Conservation (phyloP, 257 asterid genomes). For the Leonotis leonurus region DNA sequence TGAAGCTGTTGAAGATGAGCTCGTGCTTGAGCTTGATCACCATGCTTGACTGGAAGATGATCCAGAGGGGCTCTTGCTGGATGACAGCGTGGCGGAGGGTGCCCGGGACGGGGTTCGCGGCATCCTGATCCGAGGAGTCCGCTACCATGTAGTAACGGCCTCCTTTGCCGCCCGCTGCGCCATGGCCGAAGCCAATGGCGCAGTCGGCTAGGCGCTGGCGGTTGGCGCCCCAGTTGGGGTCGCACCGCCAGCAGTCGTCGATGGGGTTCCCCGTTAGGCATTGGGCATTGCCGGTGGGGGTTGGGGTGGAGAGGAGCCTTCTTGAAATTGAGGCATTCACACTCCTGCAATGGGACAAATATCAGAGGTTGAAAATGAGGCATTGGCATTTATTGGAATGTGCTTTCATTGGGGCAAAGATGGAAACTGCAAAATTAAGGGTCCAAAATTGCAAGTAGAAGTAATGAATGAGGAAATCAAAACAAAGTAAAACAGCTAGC, state of each 20-base stretch:
- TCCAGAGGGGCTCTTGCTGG: constrained; percentile 87
- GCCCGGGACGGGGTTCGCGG: constrained; percentile 52
- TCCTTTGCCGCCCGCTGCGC: constrained; percentile 61
- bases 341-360: constrained; percentile 24
- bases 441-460: neutral
- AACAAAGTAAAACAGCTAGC: constrained; percentile 5
- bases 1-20: constrained; percentile 55
- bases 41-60: constrained; percentile 57
- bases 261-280: constrained; percentile 88
- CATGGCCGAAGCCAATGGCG: constrained; percentile 64
- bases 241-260: constrained; percentile 97
- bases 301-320: constrained; percentile 36
- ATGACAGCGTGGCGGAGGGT: constrained; percentile 81
- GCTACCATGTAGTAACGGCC: constrained; percentile 61
- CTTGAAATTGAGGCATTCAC: constrained; percentile 49
- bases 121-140: constrained; percentile 68
- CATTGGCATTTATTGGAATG: too few species aligned
- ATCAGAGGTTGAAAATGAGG: neutral
- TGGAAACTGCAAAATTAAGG: constrained; percentile 4
- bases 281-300: constrained; percentile 31
- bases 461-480: neutral
- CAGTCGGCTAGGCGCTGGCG: constrained; percentile 77
- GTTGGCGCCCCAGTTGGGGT: constrained; percentile 65
- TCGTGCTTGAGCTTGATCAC: constrained; percentile 59
- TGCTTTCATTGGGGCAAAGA: neutral